A percentile compares a stretch with the other conserved stretches of the same genome.
These are phyloP conservation scores for Haematococcus sp. DNA, from an alignment of 139 green algal genomes.

Conservation along the genomic window DNA sequence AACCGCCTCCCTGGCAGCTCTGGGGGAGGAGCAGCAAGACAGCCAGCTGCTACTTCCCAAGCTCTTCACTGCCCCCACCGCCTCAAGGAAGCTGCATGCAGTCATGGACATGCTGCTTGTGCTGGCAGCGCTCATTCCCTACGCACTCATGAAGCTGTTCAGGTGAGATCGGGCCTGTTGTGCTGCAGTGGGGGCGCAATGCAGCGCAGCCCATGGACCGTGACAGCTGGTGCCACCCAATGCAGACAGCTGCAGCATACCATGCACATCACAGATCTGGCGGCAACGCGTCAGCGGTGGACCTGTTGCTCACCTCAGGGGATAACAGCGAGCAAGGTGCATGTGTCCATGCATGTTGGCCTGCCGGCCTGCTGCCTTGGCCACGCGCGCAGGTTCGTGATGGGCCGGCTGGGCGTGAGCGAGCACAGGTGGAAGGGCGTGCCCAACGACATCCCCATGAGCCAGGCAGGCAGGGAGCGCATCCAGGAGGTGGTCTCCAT, in stretches of 20 bases:
- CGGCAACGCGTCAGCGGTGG: too few relatives aligned
- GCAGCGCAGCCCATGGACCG: too few relatives aligned
- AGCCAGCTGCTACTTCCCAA: background rate
- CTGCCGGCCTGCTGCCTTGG: too few relatives aligned
- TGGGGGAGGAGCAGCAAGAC: background rate
- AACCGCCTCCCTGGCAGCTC: background rate
- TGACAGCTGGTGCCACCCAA: too few relatives aligned
- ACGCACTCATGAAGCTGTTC: background rate
- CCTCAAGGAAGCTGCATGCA: background rate
- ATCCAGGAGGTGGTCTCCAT: background rate
- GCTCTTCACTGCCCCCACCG: background rate
- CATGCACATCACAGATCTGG: too few relatives aligned
- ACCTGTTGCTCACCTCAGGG: background rate
- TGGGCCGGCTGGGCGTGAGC: conserved; percentile 22
- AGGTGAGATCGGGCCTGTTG: too few relatives aligned
- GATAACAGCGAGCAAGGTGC: background rate
- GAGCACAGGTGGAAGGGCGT: conserved; percentile 37
- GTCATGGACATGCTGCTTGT: conserved; percentile 9
- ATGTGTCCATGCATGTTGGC: background rate
- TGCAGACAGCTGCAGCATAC: too few relatives aligned
- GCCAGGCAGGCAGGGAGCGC: conserved; percentile 15
- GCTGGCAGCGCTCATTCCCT: background rate
- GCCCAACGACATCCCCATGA: conserved; percentile 16
- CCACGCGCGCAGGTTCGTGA: background rate
- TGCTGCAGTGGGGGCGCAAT: too few relatives aligned